Conservation (phyloP, 2,329 filamentous ascomycete species). For the Fusarium tricinctum region DNA sequence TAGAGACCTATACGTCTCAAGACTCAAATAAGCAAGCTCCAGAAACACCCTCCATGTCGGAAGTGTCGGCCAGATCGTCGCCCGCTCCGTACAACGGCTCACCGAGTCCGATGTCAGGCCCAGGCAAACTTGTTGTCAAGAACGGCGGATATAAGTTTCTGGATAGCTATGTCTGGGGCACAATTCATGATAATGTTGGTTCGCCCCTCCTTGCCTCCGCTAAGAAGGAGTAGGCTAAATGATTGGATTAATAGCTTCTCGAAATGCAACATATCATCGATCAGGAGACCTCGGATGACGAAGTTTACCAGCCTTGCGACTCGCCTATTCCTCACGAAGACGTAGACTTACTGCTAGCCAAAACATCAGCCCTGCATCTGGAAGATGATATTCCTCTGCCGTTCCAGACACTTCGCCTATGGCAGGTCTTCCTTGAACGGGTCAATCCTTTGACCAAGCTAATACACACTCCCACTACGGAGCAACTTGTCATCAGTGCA, state of each 20-base stretch:
- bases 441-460: constrained; percentile 15
- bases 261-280: constrained; percentile 29
- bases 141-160: constrained; percentile 27
- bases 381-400: constrained; percentile 1
- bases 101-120: not conserved
- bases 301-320: not conserved
- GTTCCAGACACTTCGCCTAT: constrained; percentile 10
- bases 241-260: not conserved
- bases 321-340: constrained; percentile 10
- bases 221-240: not conserved
- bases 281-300: constrained; percentile 23
- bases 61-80: constrained; percentile 5
- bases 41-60: not conserved
- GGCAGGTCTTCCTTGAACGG: constrained; percentile 27
- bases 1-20: constrained; percentile 17
- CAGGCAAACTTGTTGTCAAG: constrained; percentile 16
- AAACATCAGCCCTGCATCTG: not conserved
- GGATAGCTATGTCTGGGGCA: constrained; percentile 12
- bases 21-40: not conserved
- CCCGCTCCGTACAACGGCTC: not conserved
- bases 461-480: constrained; percentile 18
- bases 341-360: constrained; percentile 7
- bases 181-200: constrained; percentile 14
- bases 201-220: fast-evolving
- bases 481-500: constrained; percentile 4